A percentile compares a stretch with the other conserved stretches of the same genome.
Evolutionary conservation across 345 rosid genomes (phyloP).

Genomic region (Moricandia moricandioides): DNA sequence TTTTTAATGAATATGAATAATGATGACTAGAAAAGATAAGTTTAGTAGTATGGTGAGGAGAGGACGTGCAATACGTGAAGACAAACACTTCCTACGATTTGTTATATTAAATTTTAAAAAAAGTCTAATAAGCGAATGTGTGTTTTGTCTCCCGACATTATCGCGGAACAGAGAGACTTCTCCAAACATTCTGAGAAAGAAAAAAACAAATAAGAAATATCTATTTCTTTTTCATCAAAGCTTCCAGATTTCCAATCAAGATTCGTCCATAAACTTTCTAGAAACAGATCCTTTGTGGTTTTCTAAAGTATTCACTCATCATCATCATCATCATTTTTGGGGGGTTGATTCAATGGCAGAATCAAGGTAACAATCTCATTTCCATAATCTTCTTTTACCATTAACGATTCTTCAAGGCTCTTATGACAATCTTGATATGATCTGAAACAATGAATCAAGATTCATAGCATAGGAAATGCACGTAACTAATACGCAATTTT

Average conservation of each 20-base stretch:
- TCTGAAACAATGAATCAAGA: neutral
- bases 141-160: slow-evolving; percentile 35
- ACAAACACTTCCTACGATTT: slow-evolving; percentile 31
- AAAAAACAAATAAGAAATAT: slow-evolving; percentile 16
- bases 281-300: slow-evolving; percentile 12
- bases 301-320: slow-evolving; percentile 14
- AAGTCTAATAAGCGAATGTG: slow-evolving; percentile 15
- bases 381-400: neutral
- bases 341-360: slow-evolving; percentile 20
- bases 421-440: neutral
- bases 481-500: neutral
- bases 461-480: neutral
- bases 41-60: slow-evolving; percentile 10
- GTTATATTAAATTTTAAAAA: slow-evolving; percentile 22
- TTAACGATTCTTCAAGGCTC: neutral
- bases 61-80: slow-evolving; percentile 54
- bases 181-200: slow-evolving; percentile 8
- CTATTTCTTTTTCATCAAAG: neutral
- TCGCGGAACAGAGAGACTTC: slow-evolving; percentile 42
- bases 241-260: slow-evolving; percentile 12
- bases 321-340: neutral
- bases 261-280: neutral
- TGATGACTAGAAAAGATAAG: slow-evolving; percentile 10
- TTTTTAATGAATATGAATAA: neutral
- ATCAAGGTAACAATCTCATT: slow-evolving; percentile 24